Percentiles rank a stretch among this genome's conserved stretches.
These are phyloP conservation scores for Cadophora sp. DNA, from an alignment of 2,329 filamentous ascomycete genomes.

Conservation along the genomic window DNA sequence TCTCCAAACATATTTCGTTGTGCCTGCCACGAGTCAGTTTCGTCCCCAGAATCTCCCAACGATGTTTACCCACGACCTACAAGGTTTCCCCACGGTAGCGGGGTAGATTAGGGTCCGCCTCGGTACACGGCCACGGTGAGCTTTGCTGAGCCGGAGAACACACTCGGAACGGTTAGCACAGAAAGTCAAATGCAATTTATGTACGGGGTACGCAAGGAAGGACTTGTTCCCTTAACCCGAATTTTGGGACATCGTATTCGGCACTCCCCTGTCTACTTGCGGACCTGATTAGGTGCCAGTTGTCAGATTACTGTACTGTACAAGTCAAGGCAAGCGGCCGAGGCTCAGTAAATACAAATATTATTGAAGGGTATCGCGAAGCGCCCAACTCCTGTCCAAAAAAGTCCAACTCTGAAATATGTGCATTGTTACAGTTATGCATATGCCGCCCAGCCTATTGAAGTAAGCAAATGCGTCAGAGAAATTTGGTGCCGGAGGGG, in stretches of 20 bases:
- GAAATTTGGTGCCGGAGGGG: not conserved
- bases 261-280: not conserved
- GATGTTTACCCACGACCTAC: not conserved
- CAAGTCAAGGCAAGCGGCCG: slow-evolving; percentile 6
- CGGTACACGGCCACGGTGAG: slow-evolving; percentile 5
- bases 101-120: not conserved
- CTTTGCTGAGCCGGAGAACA: slow-evolving; percentile 13
- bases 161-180: slow-evolving; percentile 13
- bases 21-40: not conserved
- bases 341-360: not conserved
- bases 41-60: not conserved
- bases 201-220: no score
- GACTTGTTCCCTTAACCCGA: not conserved
- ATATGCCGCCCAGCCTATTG: slow-evolving; percentile 58
- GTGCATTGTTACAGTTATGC: slow-evolving; percentile 40
- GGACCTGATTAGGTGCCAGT: not conserved
- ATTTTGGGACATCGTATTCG: slow-evolving; percentile 2
- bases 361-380: slow-evolving; percentile 12
- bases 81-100: slow-evolving; percentile 13
- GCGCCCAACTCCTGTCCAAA: slow-evolving; percentile 11
- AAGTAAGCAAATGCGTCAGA: slow-evolving; percentile 22
- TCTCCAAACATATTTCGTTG: not conserved
- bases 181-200: not conserved
- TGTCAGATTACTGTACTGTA: slow-evolving; percentile 1
- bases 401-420: slow-evolving; percentile 2